Base-by-base conservation (phyloP, 352 stramenopile genomes). In the Globisporangium perplexum region DNA sequence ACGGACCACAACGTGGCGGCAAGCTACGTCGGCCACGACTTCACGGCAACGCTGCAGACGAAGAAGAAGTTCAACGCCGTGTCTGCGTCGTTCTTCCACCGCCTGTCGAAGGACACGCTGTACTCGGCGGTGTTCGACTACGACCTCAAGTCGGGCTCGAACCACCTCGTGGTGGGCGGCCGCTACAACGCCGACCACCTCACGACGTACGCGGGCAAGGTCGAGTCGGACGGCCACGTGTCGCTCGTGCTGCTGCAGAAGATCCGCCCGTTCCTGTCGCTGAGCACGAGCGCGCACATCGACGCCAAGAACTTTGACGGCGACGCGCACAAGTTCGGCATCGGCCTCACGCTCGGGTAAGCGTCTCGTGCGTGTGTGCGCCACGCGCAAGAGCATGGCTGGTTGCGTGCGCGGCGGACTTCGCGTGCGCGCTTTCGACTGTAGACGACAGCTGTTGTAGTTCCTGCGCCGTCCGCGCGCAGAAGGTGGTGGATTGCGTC, bases 241-340 rank as follows among this genome's bases (percentile, higher is more conserved):
- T 95, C 85, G 50, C 66, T 95, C 52, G 81, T 82, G 53, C 70
- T 89, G 47, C 69, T 93, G 47, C 80, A 93, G 67, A 95, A 93
- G 80, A 83, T 95, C 38, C 82, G 81, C 51, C 81, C 83, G 36
- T 92, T 89, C 71, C 60, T 93, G 60, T 71, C 77, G 68, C 69
- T 95, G 43, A 87, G 83, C 57, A 93, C 83, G 35, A 90, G 77
- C 52, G 82, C 82, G 50, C 82, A 92, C 71, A 86, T 95, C 41
- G 85, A 95, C 64, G 85, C 83, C 55, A 95, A 95, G 85, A 93
- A 95, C 78, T 93, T 95, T 55, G 83, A 95, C 61, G 83, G 85
- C 53, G 85, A 95, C 53, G 79, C 82, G 56, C 85, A 95, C 80
- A 95, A 95, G 80, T 95, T 95, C 65, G 85, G 85, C 59, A 88